Percentiles rank a stretch among this genome's conserved stretches.
phyloP scores from a whole-genome alignment of 805 yeast species.

The Candida coquimbonensis region DNA sequence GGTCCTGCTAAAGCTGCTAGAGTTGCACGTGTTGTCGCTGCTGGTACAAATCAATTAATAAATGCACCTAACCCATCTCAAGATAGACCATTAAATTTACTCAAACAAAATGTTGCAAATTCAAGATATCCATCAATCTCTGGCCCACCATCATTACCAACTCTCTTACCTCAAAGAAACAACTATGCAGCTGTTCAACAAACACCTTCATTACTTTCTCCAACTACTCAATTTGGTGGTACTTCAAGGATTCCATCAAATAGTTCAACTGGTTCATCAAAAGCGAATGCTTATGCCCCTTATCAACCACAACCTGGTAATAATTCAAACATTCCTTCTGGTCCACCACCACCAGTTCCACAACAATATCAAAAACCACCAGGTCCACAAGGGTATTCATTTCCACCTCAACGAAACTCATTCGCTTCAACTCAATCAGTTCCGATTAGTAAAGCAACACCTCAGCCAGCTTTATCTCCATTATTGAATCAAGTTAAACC shows the following conservation, averaged over 20 bases:
- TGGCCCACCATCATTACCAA: neutral
- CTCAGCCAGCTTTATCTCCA: slow-evolving; percentile 9
- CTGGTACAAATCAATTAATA: neutral
- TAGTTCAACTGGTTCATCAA: neutral
- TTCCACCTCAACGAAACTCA: slow-evolving; percentile 10
- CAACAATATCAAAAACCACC: neutral
- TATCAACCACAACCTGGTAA: neutral
- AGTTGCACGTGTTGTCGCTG: slow-evolving; percentile 2
- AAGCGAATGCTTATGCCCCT: neutral
- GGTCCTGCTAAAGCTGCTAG: slow-evolving; percentile 13
- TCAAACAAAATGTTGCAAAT: neutral
- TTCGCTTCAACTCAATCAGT: neutral
- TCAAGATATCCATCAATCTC: neutral
- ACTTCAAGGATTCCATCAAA: too few species aligned
- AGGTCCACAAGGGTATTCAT: slow-evolving; percentile 20
- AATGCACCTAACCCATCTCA: neutral
- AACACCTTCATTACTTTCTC: neutral
- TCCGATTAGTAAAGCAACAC: neutral
- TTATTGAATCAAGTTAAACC: slow-evolving; percentile 4
- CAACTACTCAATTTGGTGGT: too few species aligned
- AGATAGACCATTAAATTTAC: neutral
- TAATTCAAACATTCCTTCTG: too few species aligned
- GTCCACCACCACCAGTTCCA: neutral
- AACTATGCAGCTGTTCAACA: neutral
- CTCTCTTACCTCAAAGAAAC: neutral